Percentiles rank a stretch among this genome's conserved stretches.
Evolutionary conservation across 495 filamentous ascomycete genomes (phyloP).

Genomic region (Aspergillus hancockii): DNA sequence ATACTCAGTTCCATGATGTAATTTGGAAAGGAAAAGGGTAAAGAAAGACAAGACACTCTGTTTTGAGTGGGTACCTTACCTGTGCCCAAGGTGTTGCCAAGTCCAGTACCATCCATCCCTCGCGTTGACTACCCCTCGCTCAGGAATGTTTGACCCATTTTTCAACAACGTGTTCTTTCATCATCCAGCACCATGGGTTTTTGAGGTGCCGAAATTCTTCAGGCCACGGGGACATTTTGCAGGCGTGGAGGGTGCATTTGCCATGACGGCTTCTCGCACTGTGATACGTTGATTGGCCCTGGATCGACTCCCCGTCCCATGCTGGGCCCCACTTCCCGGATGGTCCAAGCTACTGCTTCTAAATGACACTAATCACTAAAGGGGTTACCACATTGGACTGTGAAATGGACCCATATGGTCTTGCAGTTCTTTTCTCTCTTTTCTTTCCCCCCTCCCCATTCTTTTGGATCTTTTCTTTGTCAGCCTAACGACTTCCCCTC

Average conservation of each 20-base stretch:
- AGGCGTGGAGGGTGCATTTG: slow-evolving; percentile 17
- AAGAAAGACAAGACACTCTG: neutral
- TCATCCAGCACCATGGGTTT: slow-evolving; percentile 8
- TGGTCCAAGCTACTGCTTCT: slow-evolving; percentile 20
- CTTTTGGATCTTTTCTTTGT: neutral
- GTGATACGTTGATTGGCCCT: slow-evolving; percentile 10
- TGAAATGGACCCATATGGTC: neutral
- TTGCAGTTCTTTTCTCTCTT: neutral
- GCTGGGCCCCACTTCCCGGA: slow-evolving; percentile 26
- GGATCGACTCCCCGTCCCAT: slow-evolving; percentile 17
- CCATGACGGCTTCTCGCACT: slow-evolving; percentile 11
- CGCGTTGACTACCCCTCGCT: slow-evolving; percentile 5
- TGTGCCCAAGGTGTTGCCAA: slow-evolving; percentile 3
- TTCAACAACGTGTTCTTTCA: slow-evolving; percentile 15
- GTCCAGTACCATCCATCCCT: slow-evolving; percentile 10
- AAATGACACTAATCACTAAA: slow-evolving; percentile 4
- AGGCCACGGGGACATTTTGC: slow-evolving; percentile 21
- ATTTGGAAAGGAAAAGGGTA: slow-evolving; percentile 10
- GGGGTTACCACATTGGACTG: neutral
- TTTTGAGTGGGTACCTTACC: neutral
- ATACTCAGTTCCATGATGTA: slow-evolving; percentile 20
- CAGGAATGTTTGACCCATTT: slow-evolving; percentile 6
- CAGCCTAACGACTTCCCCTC: neutral
- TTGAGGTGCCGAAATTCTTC: slow-evolving; percentile 19
- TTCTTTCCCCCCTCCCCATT: neutral